Evolutionary conservation across 2,329 filamentous ascomycete species (phyloP).

Genomic region (Samsoniella hepiali): DNA sequence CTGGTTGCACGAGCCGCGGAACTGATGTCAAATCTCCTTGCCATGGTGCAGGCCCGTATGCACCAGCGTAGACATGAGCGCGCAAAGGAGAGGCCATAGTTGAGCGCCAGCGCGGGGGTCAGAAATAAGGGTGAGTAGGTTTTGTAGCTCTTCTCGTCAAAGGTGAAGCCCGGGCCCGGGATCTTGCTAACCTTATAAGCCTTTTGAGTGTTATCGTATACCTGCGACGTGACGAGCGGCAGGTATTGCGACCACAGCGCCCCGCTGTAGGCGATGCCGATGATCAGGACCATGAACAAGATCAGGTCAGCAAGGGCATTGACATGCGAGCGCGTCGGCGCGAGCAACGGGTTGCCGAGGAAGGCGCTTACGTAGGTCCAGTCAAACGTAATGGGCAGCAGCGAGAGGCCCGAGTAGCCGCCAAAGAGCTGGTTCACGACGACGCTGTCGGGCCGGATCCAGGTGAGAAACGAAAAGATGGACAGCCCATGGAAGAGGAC

Average conservation of each 20-base stretch:
- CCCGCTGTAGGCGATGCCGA: constrained; percentile 45
- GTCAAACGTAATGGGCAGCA: constrained; percentile 53
- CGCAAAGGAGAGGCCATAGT: constrained; percentile 42
- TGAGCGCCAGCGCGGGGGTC: constrained; percentile 43
- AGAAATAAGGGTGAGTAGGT: constrained; percentile 54
- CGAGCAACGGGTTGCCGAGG: constrained; percentile 39
- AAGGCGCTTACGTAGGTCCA: constrained; percentile 42
- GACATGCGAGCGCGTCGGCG: constrained; percentile 41
- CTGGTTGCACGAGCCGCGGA: constrained; percentile 43
- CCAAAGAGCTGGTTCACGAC: constrained; percentile 56
- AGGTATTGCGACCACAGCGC: constrained; percentile 49
- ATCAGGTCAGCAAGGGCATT: constrained; percentile 45
- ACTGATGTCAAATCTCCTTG: constrained; percentile 42
- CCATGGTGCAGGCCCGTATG: constrained; percentile 38
- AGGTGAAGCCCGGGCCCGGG: constrained; percentile 43
- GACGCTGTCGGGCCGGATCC: constrained; percentile 51
- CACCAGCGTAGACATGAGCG: constrained; percentile 43
- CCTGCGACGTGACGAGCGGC: constrained; percentile 51
- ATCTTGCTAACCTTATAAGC: constrained; percentile 51
- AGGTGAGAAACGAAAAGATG: constrained; percentile 55
- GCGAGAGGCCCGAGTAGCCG: constrained; percentile 49
- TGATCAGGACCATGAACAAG: constrained; percentile 43
- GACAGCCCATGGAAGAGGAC: constrained; percentile 48
- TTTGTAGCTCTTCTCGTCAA: constrained; percentile 49
- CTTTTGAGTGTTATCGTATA: constrained; percentile 54